phyloP scores from a whole-genome alignment of 2,329 filamentous ascomycete species.

The Xylariaceae sp. region DNA sequence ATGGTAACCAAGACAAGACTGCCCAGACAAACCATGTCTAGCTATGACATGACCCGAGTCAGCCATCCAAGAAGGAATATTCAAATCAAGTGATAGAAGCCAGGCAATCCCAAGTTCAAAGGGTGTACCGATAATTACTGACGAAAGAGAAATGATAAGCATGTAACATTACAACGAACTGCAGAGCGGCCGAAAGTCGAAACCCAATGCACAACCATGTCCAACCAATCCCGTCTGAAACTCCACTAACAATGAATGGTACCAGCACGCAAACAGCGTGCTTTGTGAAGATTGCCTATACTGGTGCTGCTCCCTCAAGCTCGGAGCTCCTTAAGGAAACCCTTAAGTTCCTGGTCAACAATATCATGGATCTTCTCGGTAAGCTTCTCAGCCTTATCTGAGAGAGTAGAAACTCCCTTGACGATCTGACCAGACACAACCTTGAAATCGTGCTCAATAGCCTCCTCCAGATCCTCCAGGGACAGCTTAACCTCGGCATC shows the following conservation, averaged over 20 bases:
- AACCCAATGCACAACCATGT: slow-evolving; percentile 9
- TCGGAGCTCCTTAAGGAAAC: slow-evolving; percentile 51
- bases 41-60: too few species aligned
- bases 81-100: too few species aligned
- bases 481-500: slow-evolving; percentile 36
- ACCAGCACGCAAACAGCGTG: neutral
- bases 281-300: slow-evolving; percentile 7
- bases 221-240: slow-evolving; percentile 9
- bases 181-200: slow-evolving; percentile 11
- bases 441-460: slow-evolving; percentile 57
- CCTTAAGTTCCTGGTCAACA: slow-evolving; percentile 56
- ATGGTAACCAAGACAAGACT: too few species aligned
- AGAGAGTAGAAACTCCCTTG: slow-evolving; percentile 47
- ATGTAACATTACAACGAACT: slow-evolving; percentile 24
- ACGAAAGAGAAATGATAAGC: slow-evolving; percentile 19
- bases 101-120: too few species aligned
- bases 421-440: slow-evolving; percentile 52
- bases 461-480: slow-evolving; percentile 56
- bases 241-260: slow-evolving; percentile 13
- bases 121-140: slow-evolving; percentile 22
- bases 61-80: too few species aligned
- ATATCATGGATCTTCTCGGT: slow-evolving; percentile 58
- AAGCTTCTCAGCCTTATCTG: slow-evolving; percentile 55
- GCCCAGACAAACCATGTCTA: too few species aligned
- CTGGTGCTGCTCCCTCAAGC: slow-evolving; percentile 23